Evolutionary conservation across 2,329 filamentous ascomycete genomes (phyloP).

Genomic region (Ophiostoma quercus): DNA sequence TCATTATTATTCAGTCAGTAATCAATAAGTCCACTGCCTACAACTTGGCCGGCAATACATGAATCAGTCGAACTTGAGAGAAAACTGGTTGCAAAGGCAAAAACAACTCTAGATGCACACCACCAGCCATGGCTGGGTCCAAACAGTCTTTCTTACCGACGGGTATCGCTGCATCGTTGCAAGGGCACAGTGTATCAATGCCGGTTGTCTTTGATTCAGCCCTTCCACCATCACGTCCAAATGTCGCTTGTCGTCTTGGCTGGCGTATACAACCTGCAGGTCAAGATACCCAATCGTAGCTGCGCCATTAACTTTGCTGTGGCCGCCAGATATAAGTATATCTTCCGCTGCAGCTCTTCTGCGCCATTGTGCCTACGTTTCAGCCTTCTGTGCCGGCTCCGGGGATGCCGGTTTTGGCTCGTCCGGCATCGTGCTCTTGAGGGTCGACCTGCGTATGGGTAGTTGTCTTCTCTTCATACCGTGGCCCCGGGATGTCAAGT

Average conservation of each 20-base stretch:
- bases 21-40: no score
- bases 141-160: background rate
- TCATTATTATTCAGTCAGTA: background rate
- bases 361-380: background rate
- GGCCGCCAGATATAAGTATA: background rate
- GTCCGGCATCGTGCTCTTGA: no score
- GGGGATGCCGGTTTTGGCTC: background rate
- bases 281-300: background rate
- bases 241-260: background rate
- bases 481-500: background rate
- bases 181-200: background rate
- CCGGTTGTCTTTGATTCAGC: background rate
- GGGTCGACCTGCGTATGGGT: background rate
- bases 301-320: background rate
- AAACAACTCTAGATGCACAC: background rate
- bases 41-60: background rate
- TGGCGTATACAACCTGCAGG: background rate
- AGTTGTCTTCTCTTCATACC: no score
- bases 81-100: background rate
- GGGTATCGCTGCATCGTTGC: background rate
- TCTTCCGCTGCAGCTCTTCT: background rate
- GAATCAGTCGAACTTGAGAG: background rate
- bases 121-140: background rate
- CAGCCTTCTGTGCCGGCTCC: no score
- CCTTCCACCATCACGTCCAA: background rate